phyloP scores from a whole-genome alignment of 495 filamentous ascomycete species.

The Aspergillus taichungensis region DNA sequence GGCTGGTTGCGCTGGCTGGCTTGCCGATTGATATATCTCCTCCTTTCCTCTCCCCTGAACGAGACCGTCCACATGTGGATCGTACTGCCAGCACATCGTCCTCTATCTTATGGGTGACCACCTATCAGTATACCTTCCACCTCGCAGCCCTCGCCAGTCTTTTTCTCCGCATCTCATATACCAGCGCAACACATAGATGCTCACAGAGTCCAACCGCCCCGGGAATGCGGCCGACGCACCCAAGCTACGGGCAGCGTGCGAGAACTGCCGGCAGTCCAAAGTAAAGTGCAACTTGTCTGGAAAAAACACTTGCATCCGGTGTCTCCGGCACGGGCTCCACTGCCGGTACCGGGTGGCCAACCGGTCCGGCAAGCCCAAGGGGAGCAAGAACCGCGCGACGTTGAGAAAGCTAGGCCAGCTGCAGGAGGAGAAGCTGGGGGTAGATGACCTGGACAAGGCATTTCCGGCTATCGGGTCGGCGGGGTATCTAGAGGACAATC shows the following conservation, averaged over 20 bases:
- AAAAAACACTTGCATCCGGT: slow-evolving; percentile 34
- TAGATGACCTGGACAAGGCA: background rate
- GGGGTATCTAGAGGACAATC: too few relatives aligned
- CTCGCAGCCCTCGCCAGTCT: background rate
- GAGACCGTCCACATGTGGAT: too few relatives aligned
- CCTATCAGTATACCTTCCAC: too few relatives aligned
- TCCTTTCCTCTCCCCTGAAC: too few relatives aligned
- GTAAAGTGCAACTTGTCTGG: slow-evolving; percentile 39
- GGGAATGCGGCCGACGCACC: slow-evolving; percentile 21
- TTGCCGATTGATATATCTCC: too few relatives aligned
- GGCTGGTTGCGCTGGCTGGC: background rate
- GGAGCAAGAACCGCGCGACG: slow-evolving; percentile 39
- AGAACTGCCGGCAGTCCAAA: slow-evolving; percentile 41
- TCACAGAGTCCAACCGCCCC: slow-evolving; percentile 21
- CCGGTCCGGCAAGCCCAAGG: slow-evolving; percentile 40
- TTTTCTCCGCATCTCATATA: too few relatives aligned
- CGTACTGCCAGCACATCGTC: too few relatives aligned
- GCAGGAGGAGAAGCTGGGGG: slow-evolving; percentile 22
- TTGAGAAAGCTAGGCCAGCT: slow-evolving; percentile 35
- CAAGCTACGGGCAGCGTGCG: slow-evolving; percentile 38
- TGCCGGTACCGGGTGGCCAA: slow-evolving; percentile 39
- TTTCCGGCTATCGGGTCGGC: background rate
- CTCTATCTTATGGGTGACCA: too few relatives aligned
- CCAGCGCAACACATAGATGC: slow-evolving; percentile 16
- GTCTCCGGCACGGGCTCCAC: slow-evolving; percentile 35